Evolutionary conservation across 345 rosid species (phyloP).

Genomic region (Gossypium anomalum): DNA sequence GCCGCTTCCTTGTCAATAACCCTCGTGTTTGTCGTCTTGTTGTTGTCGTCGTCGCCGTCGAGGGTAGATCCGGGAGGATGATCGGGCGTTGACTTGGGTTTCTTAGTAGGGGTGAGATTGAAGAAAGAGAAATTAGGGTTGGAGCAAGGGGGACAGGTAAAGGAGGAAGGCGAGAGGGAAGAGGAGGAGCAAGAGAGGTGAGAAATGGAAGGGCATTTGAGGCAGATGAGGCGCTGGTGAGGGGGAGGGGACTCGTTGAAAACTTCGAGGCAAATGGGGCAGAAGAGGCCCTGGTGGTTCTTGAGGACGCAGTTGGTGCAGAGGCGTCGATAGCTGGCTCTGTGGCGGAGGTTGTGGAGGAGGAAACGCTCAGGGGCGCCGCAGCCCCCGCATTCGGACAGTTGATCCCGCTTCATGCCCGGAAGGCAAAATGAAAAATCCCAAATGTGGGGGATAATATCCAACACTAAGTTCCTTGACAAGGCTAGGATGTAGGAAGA

Average conservation of each 20-base stretch:
- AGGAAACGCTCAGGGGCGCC: slow-evolving; percentile 26
- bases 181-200: slow-evolving; percentile 38
- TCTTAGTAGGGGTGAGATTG: slow-evolving; percentile 10
- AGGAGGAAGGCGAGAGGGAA: slow-evolving; percentile 16
- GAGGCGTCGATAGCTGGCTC: slow-evolving; percentile 30
- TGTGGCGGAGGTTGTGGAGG: slow-evolving; percentile 35
- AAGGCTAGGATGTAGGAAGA: background rate
- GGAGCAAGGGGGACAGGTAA: slow-evolving; percentile 45
- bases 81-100: slow-evolving; percentile 9
- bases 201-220: slow-evolving; percentile 40
- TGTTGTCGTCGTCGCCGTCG: background rate
- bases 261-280: slow-evolving; percentile 43
- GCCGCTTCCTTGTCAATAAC: slow-evolving; percentile 22
- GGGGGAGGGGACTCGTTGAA: slow-evolving; percentile 24
- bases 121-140: slow-evolving; percentile 44
- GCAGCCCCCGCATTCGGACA: slow-evolving; percentile 36
- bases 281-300: slow-evolving; percentile 37
- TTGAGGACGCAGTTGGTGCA: slow-evolving; percentile 54
- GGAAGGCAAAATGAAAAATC: background rate
- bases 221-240: slow-evolving; percentile 31
- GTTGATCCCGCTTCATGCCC: slow-evolving; percentile 30
- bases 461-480: background rate
- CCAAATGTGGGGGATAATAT: no score
- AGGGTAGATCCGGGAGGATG: background rate
- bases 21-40: background rate